Evolutionary conservation across 176 grass and related monocot species (phyloP), one percentile per base, ranked within the genome.

Genomic region (Bolboschoenus planiculmis): DNA sequence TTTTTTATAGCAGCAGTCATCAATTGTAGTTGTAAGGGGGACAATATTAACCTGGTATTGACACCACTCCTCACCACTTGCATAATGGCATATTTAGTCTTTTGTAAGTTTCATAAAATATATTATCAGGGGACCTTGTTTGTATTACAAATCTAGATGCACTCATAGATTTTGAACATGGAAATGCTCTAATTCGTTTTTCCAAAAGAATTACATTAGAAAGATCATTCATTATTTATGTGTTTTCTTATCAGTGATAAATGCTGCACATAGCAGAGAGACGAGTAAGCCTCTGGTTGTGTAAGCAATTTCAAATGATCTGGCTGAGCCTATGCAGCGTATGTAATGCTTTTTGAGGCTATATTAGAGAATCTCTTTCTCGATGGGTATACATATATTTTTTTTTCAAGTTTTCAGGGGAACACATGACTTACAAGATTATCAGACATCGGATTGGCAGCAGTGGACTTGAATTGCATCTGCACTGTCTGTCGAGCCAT

Each of bases 381-480:
- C 2, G 27, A 53, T 2, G 24, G 15, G 2, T 20, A 53, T 53
- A 75, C 1, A 46, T 27, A 51, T 5, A 10, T 18, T 53, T 53
- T 70, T 42, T 77, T 48, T 20, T 53, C 26, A 18, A n/a, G 65
- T 70, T 70, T 70, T 40, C 65, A n/a, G 35, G 6, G 20, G 4
- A 27, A 51, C 44, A 33, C 3, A 10, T 51, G 7, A 86, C 90
- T 87, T 87, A 92, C 85, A 59, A 84, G 39, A 77, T 82, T 87
- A 23, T 91, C 67, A 44, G 44, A 82, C 70, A 27, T 56, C 11
- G 78, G 85, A 81, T 68, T 80, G 4, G 30, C 83, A 64, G 81
- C 67, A 61, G 74, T 15, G 44, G 36, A 61, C 85, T 92, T 94
- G 51, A 91, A 85, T 78, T 94, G 90, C 46, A 89, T 85, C 23